A percentile compares a stretch with the other conserved stretches of the same genome.
These are phyloP conservation scores for Sinapis alba DNA, from an alignment of 441 rosid genomes.

Conservation along the genomic window DNA sequence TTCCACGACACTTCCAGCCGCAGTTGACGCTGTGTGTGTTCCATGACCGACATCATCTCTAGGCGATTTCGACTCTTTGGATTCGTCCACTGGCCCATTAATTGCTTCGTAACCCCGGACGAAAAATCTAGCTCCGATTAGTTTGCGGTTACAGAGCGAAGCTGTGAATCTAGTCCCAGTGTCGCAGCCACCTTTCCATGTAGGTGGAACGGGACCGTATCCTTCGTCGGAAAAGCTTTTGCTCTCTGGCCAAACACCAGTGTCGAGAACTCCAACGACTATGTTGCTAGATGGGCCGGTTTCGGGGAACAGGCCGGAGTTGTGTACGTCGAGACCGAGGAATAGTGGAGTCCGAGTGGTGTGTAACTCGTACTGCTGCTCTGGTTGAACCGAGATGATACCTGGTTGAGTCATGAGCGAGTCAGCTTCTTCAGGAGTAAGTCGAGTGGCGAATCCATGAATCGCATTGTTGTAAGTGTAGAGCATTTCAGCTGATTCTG, in stretches of 20 bases:
- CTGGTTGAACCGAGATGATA: conserved; percentile 60
- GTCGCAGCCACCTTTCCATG: conserved; percentile 72
- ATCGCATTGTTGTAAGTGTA: conserved; percentile 69
- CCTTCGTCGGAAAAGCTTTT: conserved; percentile 63
- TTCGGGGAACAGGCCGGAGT: conserved; percentile 45
- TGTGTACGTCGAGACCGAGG: conserved; percentile 55
- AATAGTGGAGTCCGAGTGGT: conserved; percentile 78
- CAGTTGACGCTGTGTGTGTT: conserved; percentile 59
- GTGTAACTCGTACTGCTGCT: conserved; percentile 59
- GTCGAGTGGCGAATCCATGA: conserved; percentile 66
- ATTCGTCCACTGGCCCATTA: conserved; percentile 51
- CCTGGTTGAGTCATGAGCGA: conserved; percentile 56
- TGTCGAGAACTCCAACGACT: conserved; percentile 69
- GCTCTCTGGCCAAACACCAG: conserved; percentile 53
- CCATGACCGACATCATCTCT: conserved; percentile 62
- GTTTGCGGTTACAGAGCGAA: conserved; percentile 56
- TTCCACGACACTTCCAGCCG: conserved; percentile 54
- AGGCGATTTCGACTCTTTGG: conserved; percentile 53
- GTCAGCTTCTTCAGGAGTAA: conserved; percentile 55
- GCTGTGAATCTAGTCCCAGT: conserved; percentile 56
- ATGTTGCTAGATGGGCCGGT: conserved; percentile 48
- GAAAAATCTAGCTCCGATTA: conserved; percentile 76
- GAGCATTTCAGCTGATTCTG: conserved; percentile 57
- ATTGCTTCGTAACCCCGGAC: conserved; percentile 57
- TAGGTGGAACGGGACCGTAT: conserved; percentile 52